phyloP scores from a whole-genome alignment of 208 protist genomes.

The Angomonas desouzai region DNA sequence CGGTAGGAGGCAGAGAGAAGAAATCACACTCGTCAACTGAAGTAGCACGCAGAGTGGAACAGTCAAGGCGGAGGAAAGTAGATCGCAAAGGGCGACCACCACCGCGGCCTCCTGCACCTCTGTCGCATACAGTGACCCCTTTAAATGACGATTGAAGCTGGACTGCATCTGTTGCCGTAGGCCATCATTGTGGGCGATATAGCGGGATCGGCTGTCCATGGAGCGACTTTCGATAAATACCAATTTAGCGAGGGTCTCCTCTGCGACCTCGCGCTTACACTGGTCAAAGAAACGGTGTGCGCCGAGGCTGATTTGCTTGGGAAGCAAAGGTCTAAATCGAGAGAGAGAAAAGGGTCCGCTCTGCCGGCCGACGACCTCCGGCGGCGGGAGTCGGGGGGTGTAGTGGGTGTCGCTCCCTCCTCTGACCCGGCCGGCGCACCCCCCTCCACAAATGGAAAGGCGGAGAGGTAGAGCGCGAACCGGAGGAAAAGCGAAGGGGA shows the following conservation, averaged over 20 bases:
- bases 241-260: conserved; percentile 48
- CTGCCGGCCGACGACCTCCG: too few species aligned
- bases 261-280: conserved; percentile 23
- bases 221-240: conserved; percentile 54
- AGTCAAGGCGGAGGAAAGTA: conserved; percentile 30
- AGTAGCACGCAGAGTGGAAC: conserved; percentile 39
- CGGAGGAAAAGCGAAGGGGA: conserved; percentile 49
- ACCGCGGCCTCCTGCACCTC: conserved; percentile 37
- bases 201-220: conserved; percentile 22
- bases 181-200: neutral
- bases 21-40: conserved; percentile 43
- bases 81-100: conserved; percentile 33
- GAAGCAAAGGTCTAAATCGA: conserved; percentile 46
- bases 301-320: conserved; percentile 25
- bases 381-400: too few species aligned
- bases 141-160: neutral
- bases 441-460: too few species aligned
- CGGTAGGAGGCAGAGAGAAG: conserved; percentile 47
- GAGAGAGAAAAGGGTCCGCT: conserved; percentile 20
- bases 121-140: neutral
- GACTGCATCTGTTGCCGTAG: neutral
- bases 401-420: too few species aligned
- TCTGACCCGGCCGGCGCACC: too few species aligned
- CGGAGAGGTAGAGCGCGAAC: conserved; percentile 20
- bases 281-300: conserved; percentile 18